A percentile compares a stretch with the other conserved stretches of the same genome.
Evolutionary conservation across 768 basidiomycete species (phyloP).

Genomic region (Pulveroboletus frians): DNA sequence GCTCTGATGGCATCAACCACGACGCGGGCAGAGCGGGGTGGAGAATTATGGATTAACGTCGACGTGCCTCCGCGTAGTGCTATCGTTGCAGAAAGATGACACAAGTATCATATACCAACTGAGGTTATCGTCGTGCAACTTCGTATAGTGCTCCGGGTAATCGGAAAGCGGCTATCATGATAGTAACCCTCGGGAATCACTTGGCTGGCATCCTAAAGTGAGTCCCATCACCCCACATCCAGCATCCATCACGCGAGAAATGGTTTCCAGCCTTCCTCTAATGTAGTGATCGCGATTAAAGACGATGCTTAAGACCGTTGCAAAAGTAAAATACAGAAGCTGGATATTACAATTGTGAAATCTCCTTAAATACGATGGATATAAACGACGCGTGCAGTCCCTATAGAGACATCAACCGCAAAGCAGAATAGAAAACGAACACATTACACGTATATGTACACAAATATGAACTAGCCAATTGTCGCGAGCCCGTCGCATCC

Average conservation of each 20-base stretch:
- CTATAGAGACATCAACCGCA: neutral
- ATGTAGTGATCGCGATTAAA: neutral
- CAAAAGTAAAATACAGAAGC: conserved; percentile 17
- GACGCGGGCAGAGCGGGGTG: no score
- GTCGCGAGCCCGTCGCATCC: neutral
- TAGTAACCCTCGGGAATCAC: no score
- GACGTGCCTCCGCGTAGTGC: no score
- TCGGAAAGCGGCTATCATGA: no score
- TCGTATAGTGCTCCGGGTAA: no score
- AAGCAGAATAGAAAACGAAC: neutral
- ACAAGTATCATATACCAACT: no score
- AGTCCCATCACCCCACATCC: no score
- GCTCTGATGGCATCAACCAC: conserved; percentile 6
- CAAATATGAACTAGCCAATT: neutral
- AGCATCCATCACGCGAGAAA: neutral
- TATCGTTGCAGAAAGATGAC: no score
- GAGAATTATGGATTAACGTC: no score
- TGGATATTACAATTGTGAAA: conserved; percentile 18
- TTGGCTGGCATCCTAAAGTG: no score
- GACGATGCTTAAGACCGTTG: neutral
- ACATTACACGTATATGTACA: neutral
- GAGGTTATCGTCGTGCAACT: no score
- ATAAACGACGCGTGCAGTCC: conserved; percentile 6
- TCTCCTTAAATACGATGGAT: conserved; percentile 12
- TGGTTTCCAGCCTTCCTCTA: neutral